A percentile compares a stretch with the other conserved stretches of the same genome.
These are phyloP conservation scores for Teunomyces tritomae DNA, from an alignment of 805 yeast genomes.

Conservation along the genomic window DNA sequence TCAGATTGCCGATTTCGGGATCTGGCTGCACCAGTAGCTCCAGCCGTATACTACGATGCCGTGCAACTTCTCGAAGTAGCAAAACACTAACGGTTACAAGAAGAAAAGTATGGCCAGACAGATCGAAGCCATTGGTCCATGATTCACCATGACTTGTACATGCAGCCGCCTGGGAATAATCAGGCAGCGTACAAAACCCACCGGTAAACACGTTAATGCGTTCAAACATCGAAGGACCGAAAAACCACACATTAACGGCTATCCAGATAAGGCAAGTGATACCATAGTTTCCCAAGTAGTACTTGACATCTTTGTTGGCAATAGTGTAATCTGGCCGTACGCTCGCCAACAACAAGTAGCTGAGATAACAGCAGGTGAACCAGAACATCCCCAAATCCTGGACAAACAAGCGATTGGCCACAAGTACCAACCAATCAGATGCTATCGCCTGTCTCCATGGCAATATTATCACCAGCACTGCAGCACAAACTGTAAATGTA, in stretches of 20 bases:
- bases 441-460: conserved; percentile 12
- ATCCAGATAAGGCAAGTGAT: conserved; percentile 10
- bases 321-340: conserved; percentile 2
- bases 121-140: conserved; percentile 53
- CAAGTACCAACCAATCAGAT: conserved; percentile 9
- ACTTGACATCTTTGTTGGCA: conserved; percentile 4
- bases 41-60: background rate
- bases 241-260: conserved; percentile 26
- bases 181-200: conserved; percentile 22
- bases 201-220: conserved; percentile 21
- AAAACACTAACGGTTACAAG: conserved; percentile 42
- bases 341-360: conserved; percentile 5
- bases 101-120: conserved; percentile 53
- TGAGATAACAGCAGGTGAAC: conserved; percentile 22
- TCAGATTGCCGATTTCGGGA: background rate
- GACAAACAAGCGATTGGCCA: conserved; percentile 21
- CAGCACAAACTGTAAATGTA: background rate
- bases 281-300: conserved; percentile 9
- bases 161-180: conserved; percentile 7
- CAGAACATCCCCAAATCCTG: conserved; percentile 28
- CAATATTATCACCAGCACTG: background rate
- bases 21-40: too few relatives aligned
- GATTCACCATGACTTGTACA: conserved; percentile 22
- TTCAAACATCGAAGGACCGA: conserved; percentile 34
- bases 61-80: conserved; percentile 13